A percentile compares a stretch with the other conserved stretches of the same genome.
Conservation (phyloP, 1,139 yeast genomes). For the Trichomonascaceae sp. region DNA sequence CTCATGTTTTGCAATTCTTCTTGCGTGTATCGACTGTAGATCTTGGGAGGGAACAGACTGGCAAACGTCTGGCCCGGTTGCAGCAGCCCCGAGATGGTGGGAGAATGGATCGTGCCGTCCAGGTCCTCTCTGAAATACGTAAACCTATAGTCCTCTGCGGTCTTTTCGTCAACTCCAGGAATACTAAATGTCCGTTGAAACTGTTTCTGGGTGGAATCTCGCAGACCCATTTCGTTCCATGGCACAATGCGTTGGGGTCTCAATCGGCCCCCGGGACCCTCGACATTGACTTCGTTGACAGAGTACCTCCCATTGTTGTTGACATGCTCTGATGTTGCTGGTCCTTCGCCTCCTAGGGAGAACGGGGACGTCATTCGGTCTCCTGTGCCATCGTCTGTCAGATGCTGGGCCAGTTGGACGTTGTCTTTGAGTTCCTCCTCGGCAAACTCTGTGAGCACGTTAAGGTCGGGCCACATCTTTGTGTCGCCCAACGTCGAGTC, state of each 20-base stretch:
- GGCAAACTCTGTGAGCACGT: constrained; percentile 62
- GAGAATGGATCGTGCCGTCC: constrained; percentile 79
- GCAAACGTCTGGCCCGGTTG: constrained; percentile 30
- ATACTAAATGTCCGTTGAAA: constrained; percentile 5
- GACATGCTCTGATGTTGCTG: too few relatives aligned
- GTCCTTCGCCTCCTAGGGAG: constrained; percentile 4
- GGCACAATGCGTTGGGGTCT: constrained; percentile 70
- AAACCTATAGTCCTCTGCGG: constrained; percentile 34
- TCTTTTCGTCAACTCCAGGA: constrained; percentile 22
- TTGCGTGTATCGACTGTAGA: constrained; percentile 4
- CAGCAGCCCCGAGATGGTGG: constrained; percentile 71
- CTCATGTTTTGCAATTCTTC: neutral
- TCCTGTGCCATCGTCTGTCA: constrained; percentile 16
- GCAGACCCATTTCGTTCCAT: constrained; percentile 54
- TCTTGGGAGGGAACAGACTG: constrained; percentile 21
- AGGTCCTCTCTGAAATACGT: constrained; percentile 88
- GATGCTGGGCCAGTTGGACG: constrained; percentile 20
- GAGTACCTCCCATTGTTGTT: constrained; percentile 22
- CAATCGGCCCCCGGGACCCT: constrained; percentile 46
- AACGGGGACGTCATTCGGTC: constrained; percentile 20
- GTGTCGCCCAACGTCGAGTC: constrained; percentile 23
- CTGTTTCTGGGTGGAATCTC: constrained; percentile 1
- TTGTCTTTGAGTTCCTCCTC: constrained; percentile 46
- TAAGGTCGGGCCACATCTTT: constrained; percentile 69
- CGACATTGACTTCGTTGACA: constrained; percentile 45